Evolutionary conservation across 345 rosid genomes (phyloP).

Genomic region (Sonneratia caseolaris): DNA sequence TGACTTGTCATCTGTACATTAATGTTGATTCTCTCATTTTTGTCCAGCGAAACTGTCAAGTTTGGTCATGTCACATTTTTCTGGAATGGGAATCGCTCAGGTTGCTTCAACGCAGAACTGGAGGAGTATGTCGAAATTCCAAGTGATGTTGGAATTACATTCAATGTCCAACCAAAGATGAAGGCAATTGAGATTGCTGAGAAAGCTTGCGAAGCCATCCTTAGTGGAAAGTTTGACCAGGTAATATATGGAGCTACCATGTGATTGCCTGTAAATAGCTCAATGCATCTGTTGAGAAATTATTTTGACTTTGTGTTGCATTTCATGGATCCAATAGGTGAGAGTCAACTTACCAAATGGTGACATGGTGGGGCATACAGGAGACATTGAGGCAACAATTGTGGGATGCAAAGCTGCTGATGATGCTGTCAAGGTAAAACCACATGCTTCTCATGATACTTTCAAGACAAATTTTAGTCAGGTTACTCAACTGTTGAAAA

Average conservation of each 20-base stretch:
- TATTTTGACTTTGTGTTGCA: background rate
- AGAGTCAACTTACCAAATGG: slow-evolving; percentile 84
- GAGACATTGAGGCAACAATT: slow-evolving; percentile 76
- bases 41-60: slow-evolving; percentile 82
- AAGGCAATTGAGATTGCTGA: slow-evolving; percentile 85
- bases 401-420: slow-evolving; percentile 93
- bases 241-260: slow-evolving; percentile 20
- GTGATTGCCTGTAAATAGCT: background rate
- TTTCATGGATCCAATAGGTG: slow-evolving; percentile 27
- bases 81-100: slow-evolving; percentile 99
- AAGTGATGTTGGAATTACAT: slow-evolving; percentile 84
- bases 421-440: slow-evolving; percentile 74
- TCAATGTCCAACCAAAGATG: slow-evolving; percentile 90
- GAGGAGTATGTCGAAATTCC: slow-evolving; percentile 95
- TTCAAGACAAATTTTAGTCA: background rate
- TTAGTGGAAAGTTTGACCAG: slow-evolving; percentile 78
- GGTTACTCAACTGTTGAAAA: background rate
- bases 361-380: slow-evolving; percentile 99
- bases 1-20: background rate
- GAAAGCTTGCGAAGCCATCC: slow-evolving; percentile 81
- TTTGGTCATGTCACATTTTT: slow-evolving; percentile 97
- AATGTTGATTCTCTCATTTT: background rate
- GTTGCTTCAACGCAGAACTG: slow-evolving; percentile 60
- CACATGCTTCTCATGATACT: background rate
- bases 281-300: background rate